These are phyloP conservation scores for Trichoderma sp. DNA, from an alignment of 2,329 filamentous ascomycete species.

Conservation along the genomic window DNA sequence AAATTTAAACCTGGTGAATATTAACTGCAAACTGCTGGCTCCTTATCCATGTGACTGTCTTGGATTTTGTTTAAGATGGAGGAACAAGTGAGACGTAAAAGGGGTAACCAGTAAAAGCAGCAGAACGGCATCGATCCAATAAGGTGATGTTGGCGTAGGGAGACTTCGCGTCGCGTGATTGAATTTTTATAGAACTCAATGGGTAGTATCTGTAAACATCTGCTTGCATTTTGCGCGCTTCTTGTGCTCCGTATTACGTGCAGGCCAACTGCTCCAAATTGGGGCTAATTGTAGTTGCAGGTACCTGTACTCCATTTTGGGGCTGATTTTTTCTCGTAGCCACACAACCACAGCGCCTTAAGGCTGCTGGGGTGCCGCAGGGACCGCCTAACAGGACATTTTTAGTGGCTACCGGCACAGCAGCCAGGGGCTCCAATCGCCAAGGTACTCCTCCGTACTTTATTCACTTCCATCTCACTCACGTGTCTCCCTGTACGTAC, in stretches of 20 bases:
- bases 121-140: neutral
- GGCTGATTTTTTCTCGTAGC: neutral
- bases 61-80: neutral
- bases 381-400: neutral
- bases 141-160: neutral
- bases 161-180: conserved; percentile 3
- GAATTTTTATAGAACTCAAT: neutral
- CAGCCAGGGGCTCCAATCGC: neutral
- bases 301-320: neutral
- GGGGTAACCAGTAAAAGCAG: neutral
- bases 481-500: conserved; percentile 17
- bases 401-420: neutral
- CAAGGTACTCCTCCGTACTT: conserved; percentile 1
- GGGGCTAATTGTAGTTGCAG: neutral
- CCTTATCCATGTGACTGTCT: neutral
- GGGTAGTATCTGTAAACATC: neutral
- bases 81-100: neutral
- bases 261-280: neutral
- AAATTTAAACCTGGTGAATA: conserved; percentile 7
- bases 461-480: conserved; percentile 17
- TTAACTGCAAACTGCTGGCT: neutral
- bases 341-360: neutral
- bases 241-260: neutral
- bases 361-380: neutral
- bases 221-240: neutral